These are phyloP conservation scores for Podosphaera aphanis DNA, from an alignment of 2,329 filamentous ascomycete species.

Conservation along the genomic window DNA sequence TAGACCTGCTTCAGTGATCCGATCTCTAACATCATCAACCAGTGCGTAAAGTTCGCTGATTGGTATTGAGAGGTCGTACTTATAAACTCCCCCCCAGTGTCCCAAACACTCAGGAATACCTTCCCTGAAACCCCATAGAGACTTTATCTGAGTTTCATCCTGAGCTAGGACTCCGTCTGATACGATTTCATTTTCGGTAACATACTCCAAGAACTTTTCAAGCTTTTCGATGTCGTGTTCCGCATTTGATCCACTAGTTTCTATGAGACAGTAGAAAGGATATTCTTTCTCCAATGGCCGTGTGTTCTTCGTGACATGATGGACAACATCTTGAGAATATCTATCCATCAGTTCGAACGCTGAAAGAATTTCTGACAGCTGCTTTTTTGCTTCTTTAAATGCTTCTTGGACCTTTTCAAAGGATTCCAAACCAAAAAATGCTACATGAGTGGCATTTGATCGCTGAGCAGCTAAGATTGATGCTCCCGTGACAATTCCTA, in stretches of 20 bases:
- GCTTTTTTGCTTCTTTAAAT: constrained; percentile 69
- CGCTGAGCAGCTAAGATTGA: constrained; percentile 77
- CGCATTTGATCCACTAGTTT: constrained; percentile 82
- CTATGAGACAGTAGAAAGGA: constrained; percentile 89
- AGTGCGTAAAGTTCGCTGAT: constrained; percentile 67
- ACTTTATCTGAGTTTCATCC: constrained; percentile 69
- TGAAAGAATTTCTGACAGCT: constrained; percentile 84
- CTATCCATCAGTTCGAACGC: constrained; percentile 96
- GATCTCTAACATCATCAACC: constrained; percentile 61
- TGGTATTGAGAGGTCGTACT: constrained; percentile 93
- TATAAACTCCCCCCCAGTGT: constrained; percentile 89
- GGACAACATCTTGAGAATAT: constrained; percentile 55
- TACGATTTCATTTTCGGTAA: constrained; percentile 73
- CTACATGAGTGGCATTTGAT: constrained; percentile 75
- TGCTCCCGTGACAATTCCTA: constrained; percentile 79
- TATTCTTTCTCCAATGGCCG: constrained; percentile 62
- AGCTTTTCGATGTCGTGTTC: constrained; percentile 90
- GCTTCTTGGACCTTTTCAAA: constrained; percentile 74
- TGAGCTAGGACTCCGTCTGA: constrained; percentile 78
- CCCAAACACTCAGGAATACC: constrained; percentile 74
- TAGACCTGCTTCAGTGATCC: constrained; percentile 50
- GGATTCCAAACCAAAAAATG: constrained; percentile 74
- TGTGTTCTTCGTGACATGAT: constrained; percentile 49
- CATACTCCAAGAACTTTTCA: constrained; percentile 68
- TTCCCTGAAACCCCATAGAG: constrained; percentile 82